Evolutionary conservation across 2,329 filamentous ascomycete genomes (phyloP), one percentile per base, ranked within the genome.

Genomic region (Verticillium albo-atrum): DNA sequence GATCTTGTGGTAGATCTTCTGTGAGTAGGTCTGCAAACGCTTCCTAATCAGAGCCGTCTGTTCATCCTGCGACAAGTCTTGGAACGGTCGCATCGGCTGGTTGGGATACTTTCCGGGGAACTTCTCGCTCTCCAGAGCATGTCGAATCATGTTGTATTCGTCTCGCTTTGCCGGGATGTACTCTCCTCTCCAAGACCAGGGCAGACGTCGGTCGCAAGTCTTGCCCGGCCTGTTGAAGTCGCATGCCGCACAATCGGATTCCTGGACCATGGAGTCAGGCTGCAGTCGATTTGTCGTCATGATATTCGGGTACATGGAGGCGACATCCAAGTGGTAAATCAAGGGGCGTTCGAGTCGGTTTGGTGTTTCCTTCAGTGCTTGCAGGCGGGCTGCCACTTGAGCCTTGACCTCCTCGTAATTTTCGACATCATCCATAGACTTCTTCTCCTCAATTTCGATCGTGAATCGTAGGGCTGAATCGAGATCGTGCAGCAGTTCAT

Each of bases 1-100:
- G 61, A 99, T 98, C 74, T 98, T 99, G 82, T 99, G 95, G 71
- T 99, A 99, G 64, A 99, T 96, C 76, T 99, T 99, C 74, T 98
- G 96, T 69, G 92, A 96, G 77, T 96, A 99, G 34, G 92, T 83
- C 64, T 94, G 92, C 54, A 99, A 78, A 34, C 95, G 88, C 70
- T 98, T 99, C 66, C 92, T 89, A 55, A 96, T 82, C 35, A 95
- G 79, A 1, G 70, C 77, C 0, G 93, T 88, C 74, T 96, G 94
- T 69, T 99, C 95, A 60, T 97, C 93, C 2, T 83, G 74, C 20
- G 86, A 80, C 20, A 99, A 78, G 20, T 98, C 92, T 63, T 92
- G 86, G 68, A 97, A 99, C 0, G 87, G 84, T 59, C 92, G 83
- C 70, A 74, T 73, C 1, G 91, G 88, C 9, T 86, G 83, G 63